Percentiles rank a stretch among this genome's conserved stretches.
phyloP scores from a whole-genome alignment of 148 eudicot species.

The Vaccinium myrtillus region DNA sequence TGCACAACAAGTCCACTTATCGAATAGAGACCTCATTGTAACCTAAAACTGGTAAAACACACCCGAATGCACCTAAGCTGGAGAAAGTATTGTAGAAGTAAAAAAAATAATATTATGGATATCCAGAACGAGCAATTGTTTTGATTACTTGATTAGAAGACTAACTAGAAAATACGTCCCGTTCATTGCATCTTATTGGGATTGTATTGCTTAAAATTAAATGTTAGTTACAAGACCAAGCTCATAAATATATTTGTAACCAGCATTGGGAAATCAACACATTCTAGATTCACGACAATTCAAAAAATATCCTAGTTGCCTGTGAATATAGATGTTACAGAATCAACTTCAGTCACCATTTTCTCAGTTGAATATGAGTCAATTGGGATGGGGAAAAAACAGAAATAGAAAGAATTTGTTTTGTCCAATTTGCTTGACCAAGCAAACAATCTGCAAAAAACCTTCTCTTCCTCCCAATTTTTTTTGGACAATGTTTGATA shows the following conservation, averaged over 20 bases:
- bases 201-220: background rate
- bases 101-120: background rate
- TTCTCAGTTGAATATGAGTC: background rate
- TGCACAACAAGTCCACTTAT: constrained; percentile 36
- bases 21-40: background rate
- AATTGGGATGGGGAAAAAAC: background rate
- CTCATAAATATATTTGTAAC: background rate
- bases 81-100: background rate
- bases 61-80: constrained; percentile 1
- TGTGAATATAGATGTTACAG: background rate
- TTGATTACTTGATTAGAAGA: background rate
- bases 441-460: background rate
- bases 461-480: background rate
- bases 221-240: background rate
- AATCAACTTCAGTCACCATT: background rate
- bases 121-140: background rate
- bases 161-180: background rate
- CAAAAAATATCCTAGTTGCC: background rate
- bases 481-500: background rate
- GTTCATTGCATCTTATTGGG: background rate
- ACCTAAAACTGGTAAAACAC: background rate
- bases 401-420: too few relatives aligned
- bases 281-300: background rate
- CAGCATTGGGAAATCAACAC: background rate
- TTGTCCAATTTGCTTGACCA: background rate